Percentiles rank a stretch among this genome's conserved stretches.
phyloP scores from a whole-genome alignment of 1,284 basidiomycete genomes.

The Puccinia sorghi region DNA sequence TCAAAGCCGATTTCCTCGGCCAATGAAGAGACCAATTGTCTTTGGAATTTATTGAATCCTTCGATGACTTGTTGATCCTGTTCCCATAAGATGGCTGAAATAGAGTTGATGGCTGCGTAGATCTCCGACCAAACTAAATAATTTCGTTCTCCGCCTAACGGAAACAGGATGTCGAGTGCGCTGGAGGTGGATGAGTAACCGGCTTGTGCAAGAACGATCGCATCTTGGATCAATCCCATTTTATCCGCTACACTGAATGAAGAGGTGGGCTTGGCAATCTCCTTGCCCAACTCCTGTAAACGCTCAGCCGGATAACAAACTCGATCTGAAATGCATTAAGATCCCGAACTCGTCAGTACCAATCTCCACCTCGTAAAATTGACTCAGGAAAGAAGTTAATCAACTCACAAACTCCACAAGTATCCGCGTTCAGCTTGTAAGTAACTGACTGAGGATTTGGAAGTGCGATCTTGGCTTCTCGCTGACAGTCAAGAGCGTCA shows the following conservation, averaged over 20 bases:
- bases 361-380: neutral
- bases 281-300: conserved; percentile 73
- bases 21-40: conserved; percentile 23
- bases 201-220: conserved; percentile 76
- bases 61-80: conserved; percentile 32
- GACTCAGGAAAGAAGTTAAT: neutral
- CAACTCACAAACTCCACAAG: conserved; percentile 79
- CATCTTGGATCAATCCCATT: conserved; percentile 79
- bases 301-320: conserved; percentile 83
- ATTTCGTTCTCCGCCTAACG: conserved; percentile 54
- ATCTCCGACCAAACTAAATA: conserved; percentile 50
- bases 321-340: conserved; percentile 65
- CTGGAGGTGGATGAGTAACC: conserved; percentile 75
- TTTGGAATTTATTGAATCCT: conserved; percentile 35
- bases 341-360: neutral
- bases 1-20: conserved; percentile 49
- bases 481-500: conserved; percentile 68
- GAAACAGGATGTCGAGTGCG: conserved; percentile 68
- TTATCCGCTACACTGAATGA: conserved; percentile 79
- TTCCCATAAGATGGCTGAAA: conserved; percentile 46
- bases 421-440: conserved; percentile 85
- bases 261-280: conserved; percentile 69
- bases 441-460: conserved; percentile 66
- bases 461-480: conserved; percentile 70
- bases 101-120: conserved; percentile 14